Percentiles rank a stretch among this genome's conserved stretches.
Evolutionary conservation across 2,329 filamentous ascomycete species (phyloP).

Genomic region (Penicillium thymicola): DNA sequence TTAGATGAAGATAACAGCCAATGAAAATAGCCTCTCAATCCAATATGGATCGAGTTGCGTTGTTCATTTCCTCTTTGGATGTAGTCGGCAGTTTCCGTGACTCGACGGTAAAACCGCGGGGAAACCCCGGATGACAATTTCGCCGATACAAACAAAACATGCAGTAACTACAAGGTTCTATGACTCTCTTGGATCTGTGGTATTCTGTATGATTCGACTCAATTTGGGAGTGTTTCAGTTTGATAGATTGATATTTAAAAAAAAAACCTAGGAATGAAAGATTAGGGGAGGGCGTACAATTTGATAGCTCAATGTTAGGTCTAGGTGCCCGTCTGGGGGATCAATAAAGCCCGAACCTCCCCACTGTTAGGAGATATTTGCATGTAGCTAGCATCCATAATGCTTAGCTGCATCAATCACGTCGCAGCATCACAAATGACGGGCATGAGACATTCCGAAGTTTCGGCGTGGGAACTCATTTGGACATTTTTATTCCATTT

Average conservation of each 20-base stretch:
- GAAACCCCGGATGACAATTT: conserved; percentile 5
- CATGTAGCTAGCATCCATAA: not conserved
- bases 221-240: not conserved
- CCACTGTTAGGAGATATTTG: not conserved
- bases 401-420: not conserved
- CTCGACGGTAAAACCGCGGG: conserved; percentile 5
- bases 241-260: too few relatives aligned
- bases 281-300: not conserved
- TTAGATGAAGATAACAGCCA: not conserved
- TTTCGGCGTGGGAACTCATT: not conserved
- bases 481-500: not conserved
- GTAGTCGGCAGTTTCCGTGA: conserved; percentile 1
- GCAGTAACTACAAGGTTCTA: too few relatives aligned
- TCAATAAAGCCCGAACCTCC: not conserved
- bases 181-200: not conserved
- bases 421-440: not conserved
- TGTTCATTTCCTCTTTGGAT: conserved; percentile 4
- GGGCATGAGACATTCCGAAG: not conserved
- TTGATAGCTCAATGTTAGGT: not conserved
- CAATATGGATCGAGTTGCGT: not conserved
- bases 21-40: not conserved
- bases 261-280: too few relatives aligned
- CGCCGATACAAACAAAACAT: not conserved
- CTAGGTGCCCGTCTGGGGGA: not conserved
- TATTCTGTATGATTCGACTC: not conserved